Percentiles rank a stretch among this genome's conserved stretches.
These are phyloP conservation scores for Fusarium burgessii DNA, from an alignment of 2,329 filamentous ascomycete genomes.

Conservation along the genomic window DNA sequence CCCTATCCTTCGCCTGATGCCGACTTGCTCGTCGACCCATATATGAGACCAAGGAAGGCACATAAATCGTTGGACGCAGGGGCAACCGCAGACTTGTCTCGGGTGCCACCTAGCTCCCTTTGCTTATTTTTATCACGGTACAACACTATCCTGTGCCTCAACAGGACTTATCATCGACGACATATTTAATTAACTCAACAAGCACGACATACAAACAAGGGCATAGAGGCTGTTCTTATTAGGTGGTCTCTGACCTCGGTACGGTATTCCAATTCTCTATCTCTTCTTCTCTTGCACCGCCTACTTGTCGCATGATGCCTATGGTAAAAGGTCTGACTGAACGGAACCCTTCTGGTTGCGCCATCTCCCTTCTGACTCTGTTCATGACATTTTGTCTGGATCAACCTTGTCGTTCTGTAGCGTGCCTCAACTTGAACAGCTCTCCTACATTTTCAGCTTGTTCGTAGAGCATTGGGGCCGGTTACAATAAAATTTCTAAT, in stretches of 20 bases:
- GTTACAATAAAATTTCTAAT: conserved; percentile 35
- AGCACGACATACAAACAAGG: neutral
- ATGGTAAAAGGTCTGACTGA: conserved; percentile 76
- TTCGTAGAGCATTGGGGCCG: conserved; percentile 31
- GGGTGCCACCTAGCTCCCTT: conserved; percentile 1
- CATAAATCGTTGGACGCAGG: neutral
- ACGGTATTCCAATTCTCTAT: conserved; percentile 18
- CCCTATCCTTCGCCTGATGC: neutral
- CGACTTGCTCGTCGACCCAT: neutral
- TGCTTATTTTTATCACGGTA: neutral
- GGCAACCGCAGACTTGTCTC: conserved; percentile 9
- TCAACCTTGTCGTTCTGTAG: conserved; percentile 26
- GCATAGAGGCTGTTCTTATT: neutral
- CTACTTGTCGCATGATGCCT: conserved; percentile 62
- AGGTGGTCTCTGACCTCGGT: conserved; percentile 23
- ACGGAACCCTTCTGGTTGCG: conserved; percentile 61
- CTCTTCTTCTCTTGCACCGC: neutral
- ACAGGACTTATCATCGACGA: neutral
- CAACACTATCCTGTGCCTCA: neutral
- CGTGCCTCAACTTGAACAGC: conserved; percentile 17
- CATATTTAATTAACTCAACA: neutral
- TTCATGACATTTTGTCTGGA: conserved; percentile 24
- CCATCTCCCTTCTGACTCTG: conserved; percentile 41
- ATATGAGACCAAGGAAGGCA: neutral
- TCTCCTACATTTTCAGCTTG: conserved; percentile 29